Percentiles rank a stretch among this genome's conserved stretches.
Evolutionary conservation across 2,329 filamentous ascomycete genomes (phyloP).

Genomic region (Parascedosporium putredinis): DNA sequence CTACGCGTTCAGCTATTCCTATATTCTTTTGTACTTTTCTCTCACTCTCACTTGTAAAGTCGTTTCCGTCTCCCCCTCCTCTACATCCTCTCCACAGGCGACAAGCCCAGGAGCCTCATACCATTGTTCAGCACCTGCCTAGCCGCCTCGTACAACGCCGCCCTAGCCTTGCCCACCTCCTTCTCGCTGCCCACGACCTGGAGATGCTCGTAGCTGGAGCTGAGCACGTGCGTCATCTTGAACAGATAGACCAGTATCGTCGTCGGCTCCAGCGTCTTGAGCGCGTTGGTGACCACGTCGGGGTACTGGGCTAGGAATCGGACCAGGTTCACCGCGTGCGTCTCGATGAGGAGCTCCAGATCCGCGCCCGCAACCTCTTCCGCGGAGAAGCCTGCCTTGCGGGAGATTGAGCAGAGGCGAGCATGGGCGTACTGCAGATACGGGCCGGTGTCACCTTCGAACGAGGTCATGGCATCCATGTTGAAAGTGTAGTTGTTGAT

Average conservation of each 20-base stretch:
- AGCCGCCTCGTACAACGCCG: constrained; percentile 69
- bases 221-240: constrained; percentile 75
- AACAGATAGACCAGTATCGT: constrained; percentile 57
- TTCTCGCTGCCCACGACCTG: constrained; percentile 71
- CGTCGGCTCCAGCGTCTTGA: constrained; percentile 72
- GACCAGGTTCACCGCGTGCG: constrained; percentile 62
- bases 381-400: constrained; percentile 40
- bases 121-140: constrained; percentile 70
- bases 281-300: constrained; percentile 71
- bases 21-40: not conserved
- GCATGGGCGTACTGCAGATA: constrained; percentile 79
- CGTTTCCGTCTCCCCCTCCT: not conserved
- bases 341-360: constrained; percentile 57
- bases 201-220: constrained; percentile 71
- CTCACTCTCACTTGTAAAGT: not conserved
- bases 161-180: constrained; percentile 59
- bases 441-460: constrained; percentile 76
- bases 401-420: constrained; percentile 55
- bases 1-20: too few species aligned
- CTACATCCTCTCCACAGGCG: constrained; percentile 43
- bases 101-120: constrained; percentile 71
- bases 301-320: constrained; percentile 76
- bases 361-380: constrained; percentile 55
- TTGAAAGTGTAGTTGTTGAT: constrained; percentile 64
- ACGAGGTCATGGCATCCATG: constrained; percentile 72